Evolutionary conservation across 345 rosid genomes (phyloP).

Genomic region (Kernera saxatilis): DNA sequence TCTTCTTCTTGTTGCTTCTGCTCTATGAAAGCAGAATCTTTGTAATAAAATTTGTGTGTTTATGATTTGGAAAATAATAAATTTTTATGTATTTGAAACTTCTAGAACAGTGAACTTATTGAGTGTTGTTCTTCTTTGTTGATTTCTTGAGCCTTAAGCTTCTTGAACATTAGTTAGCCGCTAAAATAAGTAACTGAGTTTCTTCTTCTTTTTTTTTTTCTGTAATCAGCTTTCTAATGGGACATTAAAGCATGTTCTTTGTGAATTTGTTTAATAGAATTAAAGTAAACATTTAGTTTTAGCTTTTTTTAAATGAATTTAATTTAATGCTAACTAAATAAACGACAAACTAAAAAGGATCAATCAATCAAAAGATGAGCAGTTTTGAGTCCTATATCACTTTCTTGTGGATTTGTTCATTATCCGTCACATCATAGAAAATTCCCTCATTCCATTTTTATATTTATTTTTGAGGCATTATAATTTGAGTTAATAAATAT

Average conservation of each 20-base stretch:
- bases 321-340: not conserved
- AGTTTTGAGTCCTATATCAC: not conserved
- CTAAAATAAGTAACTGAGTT: not conserved
- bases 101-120: not conserved
- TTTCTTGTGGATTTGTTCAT: not conserved
- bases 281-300: not conserved
- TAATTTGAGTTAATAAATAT: not conserved
- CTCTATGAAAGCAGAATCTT: not conserved
- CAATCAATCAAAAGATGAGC: not conserved
- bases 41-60: conserved; percentile 26
- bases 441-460: not conserved
- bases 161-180: not conserved
- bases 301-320: not conserved
- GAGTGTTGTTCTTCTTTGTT: not conserved
- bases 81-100: not conserved
- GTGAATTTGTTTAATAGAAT: not conserved
- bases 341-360: not conserved
- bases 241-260: not conserved
- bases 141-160: not conserved
- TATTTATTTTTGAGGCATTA: not conserved
- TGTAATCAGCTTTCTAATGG: not conserved
- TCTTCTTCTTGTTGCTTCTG: conserved; percentile 5
- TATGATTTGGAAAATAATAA: not conserved
- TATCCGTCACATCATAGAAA: not conserved
- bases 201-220: not conserved